These are phyloP conservation scores for Rheum nobile DNA, from an alignment of 148 eudicot genomes.

Conservation along the genomic window DNA sequence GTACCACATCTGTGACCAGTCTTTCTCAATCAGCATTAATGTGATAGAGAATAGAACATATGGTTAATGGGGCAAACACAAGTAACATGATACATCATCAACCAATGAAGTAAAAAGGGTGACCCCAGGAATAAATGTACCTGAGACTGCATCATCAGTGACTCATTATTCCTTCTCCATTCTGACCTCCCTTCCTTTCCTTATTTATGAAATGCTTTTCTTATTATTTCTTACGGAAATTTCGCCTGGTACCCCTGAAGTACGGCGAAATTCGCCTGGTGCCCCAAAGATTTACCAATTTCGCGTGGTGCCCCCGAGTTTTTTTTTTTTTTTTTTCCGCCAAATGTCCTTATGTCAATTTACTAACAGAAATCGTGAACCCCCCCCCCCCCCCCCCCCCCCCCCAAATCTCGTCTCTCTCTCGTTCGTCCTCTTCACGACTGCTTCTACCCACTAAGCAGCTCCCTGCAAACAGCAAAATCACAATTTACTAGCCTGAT, in stretches of 20 bases:
- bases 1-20: background rate
- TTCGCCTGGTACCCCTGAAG: too few species aligned
- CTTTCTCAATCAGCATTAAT: background rate
- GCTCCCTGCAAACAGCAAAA: too few species aligned
- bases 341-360: too few species aligned
- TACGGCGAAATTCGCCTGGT: too few species aligned
- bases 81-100: background rate
- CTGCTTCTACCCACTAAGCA: slow-evolving; percentile 51
- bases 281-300: too few species aligned
- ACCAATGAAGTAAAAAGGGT: background rate
- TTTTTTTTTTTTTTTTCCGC: too few species aligned
- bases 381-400: too few species aligned
- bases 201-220: background rate
- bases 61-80: background rate
- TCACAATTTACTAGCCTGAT: too few species aligned
- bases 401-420: too few species aligned
- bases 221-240: slow-evolving; percentile 2
- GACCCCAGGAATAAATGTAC: background rate
- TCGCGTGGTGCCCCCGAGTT: too few species aligned
- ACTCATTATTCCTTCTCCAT: background rate
- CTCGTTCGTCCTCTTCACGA: too few species aligned
- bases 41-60: background rate
- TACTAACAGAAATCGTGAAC: too few species aligned
- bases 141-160: background rate
- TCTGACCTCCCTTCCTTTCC: background rate